Conservation (phyloP, 2,329 filamentous ascomycete genomes). For the Sarocladium kiliense region DNA sequence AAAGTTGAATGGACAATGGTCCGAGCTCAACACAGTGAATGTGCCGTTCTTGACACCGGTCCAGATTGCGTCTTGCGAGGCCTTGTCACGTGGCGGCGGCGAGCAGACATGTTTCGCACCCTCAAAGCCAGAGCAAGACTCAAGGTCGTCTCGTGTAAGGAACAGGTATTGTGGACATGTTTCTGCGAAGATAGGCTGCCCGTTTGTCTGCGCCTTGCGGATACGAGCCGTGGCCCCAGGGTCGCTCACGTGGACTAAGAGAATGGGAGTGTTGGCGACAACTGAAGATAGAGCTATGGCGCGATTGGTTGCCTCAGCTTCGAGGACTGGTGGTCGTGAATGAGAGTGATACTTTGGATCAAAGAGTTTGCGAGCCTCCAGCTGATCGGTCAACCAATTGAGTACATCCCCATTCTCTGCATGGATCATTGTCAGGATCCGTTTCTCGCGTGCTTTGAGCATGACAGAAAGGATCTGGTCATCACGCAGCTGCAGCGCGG, state of each 20-base stretch:
- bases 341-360: constrained; percentile 47
- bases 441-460: constrained; percentile 38
- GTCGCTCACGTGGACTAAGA: constrained; percentile 48
- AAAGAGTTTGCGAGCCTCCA: constrained; percentile 41
- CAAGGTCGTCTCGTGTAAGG: constrained; percentile 44
- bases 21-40: constrained; percentile 44
- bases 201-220: constrained; percentile 39
- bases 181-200: constrained; percentile 46
- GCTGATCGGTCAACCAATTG: constrained; percentile 47
- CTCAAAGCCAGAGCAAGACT: constrained; percentile 42
- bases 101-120: constrained; percentile 50
- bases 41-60: constrained; percentile 43
- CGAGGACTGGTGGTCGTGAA: constrained; percentile 42
- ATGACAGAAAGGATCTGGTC: constrained; percentile 45
- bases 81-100: constrained; percentile 43
- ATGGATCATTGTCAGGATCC: constrained; percentile 51
- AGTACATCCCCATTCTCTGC: constrained; percentile 50
- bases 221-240: constrained; percentile 41
- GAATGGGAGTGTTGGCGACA: constrained; percentile 41
- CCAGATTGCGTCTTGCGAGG: constrained; percentile 47
- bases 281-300: constrained; percentile 45
- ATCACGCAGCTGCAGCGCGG: constrained; percentile 43
- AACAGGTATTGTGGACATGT: constrained; percentile 54
- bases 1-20: constrained; percentile 44
- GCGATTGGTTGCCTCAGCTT: constrained; percentile 47